These are phyloP conservation scores for Daldinia sp. DNA, from an alignment of 2,329 filamentous ascomycete species.

Conservation along the genomic window DNA sequence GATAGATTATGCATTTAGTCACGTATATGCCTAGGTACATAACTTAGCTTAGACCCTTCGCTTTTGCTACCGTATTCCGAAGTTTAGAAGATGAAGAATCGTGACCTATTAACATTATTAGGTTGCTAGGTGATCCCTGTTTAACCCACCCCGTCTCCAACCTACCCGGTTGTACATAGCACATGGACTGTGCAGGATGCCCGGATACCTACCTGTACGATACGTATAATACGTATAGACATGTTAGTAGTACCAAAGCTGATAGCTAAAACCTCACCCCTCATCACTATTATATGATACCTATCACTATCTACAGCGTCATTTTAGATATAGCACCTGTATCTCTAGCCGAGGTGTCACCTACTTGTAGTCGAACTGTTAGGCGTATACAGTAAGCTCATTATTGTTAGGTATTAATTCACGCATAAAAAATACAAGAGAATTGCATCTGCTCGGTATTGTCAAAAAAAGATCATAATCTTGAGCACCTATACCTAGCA, in stretches of 20 bases:
- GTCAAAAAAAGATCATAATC: not conserved
- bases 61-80: not conserved
- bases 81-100: not conserved
- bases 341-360: not conserved
- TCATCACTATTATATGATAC: not conserved
- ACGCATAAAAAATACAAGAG: not conserved
- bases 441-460: not conserved
- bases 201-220: not conserved
- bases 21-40: not conserved
- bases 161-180: constrained; percentile 10
- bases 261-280: not conserved
- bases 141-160: constrained; percentile 27
- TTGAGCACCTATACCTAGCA: not conserved
- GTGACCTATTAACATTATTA: constrained; percentile 8
- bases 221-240: not conserved
- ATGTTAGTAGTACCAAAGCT: not conserved
- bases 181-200: constrained; percentile 20
- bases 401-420: not conserved
- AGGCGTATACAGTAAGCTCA: not conserved
- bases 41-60: not conserved
- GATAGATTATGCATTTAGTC: constrained; percentile 1
- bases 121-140: constrained; percentile 11
- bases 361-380: not conserved
- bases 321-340: not conserved
- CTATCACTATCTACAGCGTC: not conserved